A percentile compares a stretch with the other conserved stretches of the same genome.
Evolutionary conservation across 768 basidiomycete genomes (phyloP).

Genomic region (Lentinula sp.): DNA sequence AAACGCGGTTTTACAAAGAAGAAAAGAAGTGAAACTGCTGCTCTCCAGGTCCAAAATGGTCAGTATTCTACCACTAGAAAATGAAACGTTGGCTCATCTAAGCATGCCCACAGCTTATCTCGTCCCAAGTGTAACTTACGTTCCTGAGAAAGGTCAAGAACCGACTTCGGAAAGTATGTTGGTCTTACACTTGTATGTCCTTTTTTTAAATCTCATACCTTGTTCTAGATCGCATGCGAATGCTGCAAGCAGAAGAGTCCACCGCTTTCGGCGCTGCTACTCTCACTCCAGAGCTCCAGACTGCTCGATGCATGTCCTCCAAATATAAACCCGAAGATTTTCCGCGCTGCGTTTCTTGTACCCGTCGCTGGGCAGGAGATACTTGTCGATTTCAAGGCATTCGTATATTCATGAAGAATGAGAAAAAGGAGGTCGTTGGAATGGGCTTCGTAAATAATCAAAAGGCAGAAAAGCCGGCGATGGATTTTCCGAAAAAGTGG

Average conservation of each 20-base stretch:
- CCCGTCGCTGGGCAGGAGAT: constrained; percentile 82
- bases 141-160: constrained; percentile 42
- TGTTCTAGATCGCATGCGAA: constrained; percentile 18
- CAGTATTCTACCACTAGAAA: constrained; percentile 8
- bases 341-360: constrained; percentile 79
- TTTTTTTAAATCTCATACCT: constrained; percentile 3
- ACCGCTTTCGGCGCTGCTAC: constrained; percentile 8
- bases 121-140: constrained; percentile 38
- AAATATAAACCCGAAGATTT: constrained; percentile 67
- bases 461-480: constrained; percentile 47
- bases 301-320: constrained; percentile 80
- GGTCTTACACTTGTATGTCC: not conserved
- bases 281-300: constrained; percentile 64
- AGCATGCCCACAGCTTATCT: constrained; percentile 31
- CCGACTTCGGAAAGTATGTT: constrained; percentile 32
- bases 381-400: constrained; percentile 86
- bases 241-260: constrained; percentile 21
- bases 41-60: constrained; percentile 64
- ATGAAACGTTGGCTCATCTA: constrained; percentile 1
- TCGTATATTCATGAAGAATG: constrained; percentile 67
- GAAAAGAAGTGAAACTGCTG: constrained; percentile 67
- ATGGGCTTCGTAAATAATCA: constrained; percentile 67
- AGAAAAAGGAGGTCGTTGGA: constrained; percentile 50
- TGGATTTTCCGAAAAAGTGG: constrained; percentile 66
- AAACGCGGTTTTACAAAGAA: constrained; percentile 67